Conservation (phyloP, 2,329 filamentous ascomycete species). For the Fusarium aywerte region DNA sequence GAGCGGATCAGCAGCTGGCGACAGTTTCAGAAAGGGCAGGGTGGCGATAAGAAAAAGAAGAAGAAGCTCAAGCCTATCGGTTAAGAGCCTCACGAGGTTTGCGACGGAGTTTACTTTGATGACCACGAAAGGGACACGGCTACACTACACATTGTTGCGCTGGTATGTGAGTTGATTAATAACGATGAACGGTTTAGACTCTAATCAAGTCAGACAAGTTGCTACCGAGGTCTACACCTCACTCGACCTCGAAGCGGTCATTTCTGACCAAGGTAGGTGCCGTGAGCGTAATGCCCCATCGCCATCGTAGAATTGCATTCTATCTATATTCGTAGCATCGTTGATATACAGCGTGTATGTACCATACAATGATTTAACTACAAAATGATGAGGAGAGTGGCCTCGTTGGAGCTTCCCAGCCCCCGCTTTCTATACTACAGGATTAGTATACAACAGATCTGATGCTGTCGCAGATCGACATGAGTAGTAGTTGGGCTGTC, state of each 20-base stretch:
- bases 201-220: slow-evolving; percentile 48
- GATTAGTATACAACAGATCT: slow-evolving; percentile 50
- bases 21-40: slow-evolving; percentile 83
- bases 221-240: slow-evolving; percentile 19
- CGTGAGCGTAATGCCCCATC: slow-evolving; percentile 10
- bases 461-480: slow-evolving; percentile 45
- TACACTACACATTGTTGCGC: slow-evolving; percentile 28
- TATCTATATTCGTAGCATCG: slow-evolving; percentile 20
- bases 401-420: slow-evolving; percentile 45
- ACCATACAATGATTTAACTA: slow-evolving; percentile 20
- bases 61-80: slow-evolving; percentile 77
- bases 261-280: slow-evolving; percentile 36
- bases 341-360: slow-evolving; percentile 3
- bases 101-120: slow-evolving; percentile 22
- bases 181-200: slow-evolving; percentile 46
- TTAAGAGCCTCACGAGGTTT: slow-evolving; percentile 47
- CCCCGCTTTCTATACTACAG: slow-evolving; percentile 47
- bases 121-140: slow-evolving; percentile 21
- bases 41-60: slow-evolving; percentile 70
- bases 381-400: slow-evolving; percentile 52
- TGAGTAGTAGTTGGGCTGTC: slow-evolving; percentile 41
- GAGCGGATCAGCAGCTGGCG: slow-evolving; percentile 94
- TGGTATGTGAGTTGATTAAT: slow-evolving; percentile 50
- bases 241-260: slow-evolving; percentile 15
- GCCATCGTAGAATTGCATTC: slow-evolving; percentile 11